Evolutionary conservation across 306 rosid species (phyloP).

Genomic region (Castanopsis chinensis): DNA sequence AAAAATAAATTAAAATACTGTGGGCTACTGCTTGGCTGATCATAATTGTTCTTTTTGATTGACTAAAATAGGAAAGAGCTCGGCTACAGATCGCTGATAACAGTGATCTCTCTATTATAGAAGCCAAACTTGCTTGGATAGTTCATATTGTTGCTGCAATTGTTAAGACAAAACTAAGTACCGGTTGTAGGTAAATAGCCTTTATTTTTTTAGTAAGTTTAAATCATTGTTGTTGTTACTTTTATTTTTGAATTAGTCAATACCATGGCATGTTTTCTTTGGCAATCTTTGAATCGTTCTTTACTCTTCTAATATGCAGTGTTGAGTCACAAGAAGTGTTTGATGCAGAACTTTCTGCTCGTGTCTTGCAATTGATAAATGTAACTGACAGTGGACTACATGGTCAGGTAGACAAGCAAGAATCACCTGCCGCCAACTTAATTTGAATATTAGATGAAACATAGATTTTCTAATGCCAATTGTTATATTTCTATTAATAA

Average conservation of each 20-base stretch:
- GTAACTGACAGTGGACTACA: constrained; percentile 92
- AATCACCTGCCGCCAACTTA: neutral
- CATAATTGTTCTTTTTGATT: constrained; percentile 28
- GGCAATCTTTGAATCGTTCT: no score
- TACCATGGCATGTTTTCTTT: neutral
- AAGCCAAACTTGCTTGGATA: constrained; percentile 98
- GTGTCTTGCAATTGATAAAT: constrained; percentile 85
- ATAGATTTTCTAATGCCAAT: neutral
- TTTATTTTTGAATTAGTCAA: neutral
- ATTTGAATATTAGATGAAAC: neutral
- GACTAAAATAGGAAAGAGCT: constrained; percentile 76
- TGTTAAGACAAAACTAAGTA: constrained; percentile 80
- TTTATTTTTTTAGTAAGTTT: neutral
- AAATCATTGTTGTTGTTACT: neutral
- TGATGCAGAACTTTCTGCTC: constrained; percentile 98
- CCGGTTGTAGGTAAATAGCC: constrained; percentile 80
- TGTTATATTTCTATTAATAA: neutral
- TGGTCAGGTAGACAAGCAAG: constrained; percentile 65
- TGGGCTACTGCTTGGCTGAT: neutral
- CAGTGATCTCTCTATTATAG: constrained; percentile 69
- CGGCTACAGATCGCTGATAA: constrained; percentile 70
- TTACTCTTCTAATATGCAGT: constrained; percentile 45
- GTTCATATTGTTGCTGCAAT: constrained; percentile 95
- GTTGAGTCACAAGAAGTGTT: constrained; percentile 89
- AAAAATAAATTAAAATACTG: neutral